Evolutionary conservation across 148 eudicot species (phyloP).

Genomic region (Chenopodium album): DNA sequence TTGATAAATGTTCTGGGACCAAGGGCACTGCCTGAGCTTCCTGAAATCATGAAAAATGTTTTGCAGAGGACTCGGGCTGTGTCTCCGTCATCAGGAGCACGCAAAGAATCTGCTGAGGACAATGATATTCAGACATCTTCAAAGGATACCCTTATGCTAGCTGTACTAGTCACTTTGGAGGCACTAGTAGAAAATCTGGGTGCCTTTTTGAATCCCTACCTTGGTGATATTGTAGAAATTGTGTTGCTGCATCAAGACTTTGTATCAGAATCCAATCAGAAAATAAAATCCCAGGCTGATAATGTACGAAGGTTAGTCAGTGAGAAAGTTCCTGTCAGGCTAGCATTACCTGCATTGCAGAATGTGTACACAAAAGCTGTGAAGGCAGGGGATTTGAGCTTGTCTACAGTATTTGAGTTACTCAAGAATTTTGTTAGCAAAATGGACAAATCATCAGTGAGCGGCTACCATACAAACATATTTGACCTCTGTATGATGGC

Average conservation of each 20-base stretch:
- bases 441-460: conserved; percentile 74
- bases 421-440: conserved; percentile 50
- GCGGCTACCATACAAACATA: conserved; percentile 54
- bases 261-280: conserved; percentile 43
- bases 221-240: conserved; percentile 64
- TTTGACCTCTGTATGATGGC: conserved; percentile 76
- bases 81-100: conserved; percentile 24
- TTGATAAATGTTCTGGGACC: conserved; percentile 77
- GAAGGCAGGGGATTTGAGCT: conserved; percentile 58
- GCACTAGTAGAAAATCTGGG: conserved; percentile 82
- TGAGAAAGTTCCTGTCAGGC: conserved; percentile 77
- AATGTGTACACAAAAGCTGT: conserved; percentile 67
- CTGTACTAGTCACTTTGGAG: conserved; percentile 61
- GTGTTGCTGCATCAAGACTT: conserved; percentile 61
- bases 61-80: conserved; percentile 36
- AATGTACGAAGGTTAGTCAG: conserved; percentile 59
- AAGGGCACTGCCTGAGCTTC: conserved; percentile 74
- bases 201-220: conserved; percentile 78
- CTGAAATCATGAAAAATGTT: conserved; percentile 65
- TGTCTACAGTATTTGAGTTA: conserved; percentile 67
- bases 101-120: conserved; percentile 20
- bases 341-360: conserved; percentile 65
- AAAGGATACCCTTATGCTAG: conserved; percentile 46
- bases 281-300: conserved; percentile 68
- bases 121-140: conserved; percentile 23